Percentiles rank a stretch among this genome's conserved stretches.
These are phyloP conservation scores for Leccinum uliginosum DNA, from an alignment of 768 basidiomycete genomes.

Conservation along the genomic window DNA sequence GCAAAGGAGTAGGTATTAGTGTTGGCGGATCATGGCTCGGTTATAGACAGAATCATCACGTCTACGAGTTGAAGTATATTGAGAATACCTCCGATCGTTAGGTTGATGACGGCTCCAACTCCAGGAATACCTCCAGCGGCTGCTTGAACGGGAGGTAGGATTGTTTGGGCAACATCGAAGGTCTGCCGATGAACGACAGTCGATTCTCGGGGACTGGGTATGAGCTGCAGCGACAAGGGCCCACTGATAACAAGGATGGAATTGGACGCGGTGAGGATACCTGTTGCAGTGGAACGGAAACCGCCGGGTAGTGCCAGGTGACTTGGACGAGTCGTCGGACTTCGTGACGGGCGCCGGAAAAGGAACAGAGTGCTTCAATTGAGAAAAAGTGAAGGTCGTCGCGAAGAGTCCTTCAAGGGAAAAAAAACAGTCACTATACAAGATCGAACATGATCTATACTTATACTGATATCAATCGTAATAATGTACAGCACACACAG, in stretches of 20 bases:
- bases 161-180: background rate
- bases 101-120: background rate
- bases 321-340: background rate
- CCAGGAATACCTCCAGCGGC: background rate
- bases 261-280: background rate
- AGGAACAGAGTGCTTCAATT: no score
- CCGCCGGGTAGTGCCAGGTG: background rate
- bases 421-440: no score
- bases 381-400: no score
- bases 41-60: background rate
- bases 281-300: background rate
- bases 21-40: background rate
- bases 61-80: slow-evolving; percentile 1
- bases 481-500: no score
- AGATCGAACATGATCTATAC: no score
- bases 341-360: no score
- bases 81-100: background rate
- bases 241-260: background rate
- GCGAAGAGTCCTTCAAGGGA: no score
- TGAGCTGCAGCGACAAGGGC: background rate
- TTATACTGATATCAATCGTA: no score
- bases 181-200: background rate
- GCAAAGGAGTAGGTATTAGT: background rate
- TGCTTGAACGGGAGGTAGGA: slow-evolving; percentile 1
- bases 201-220: background rate